Evolutionary conservation across 352 stramenopile species (phyloP).

Genomic region (Poterioochromonas sp.): DNA sequence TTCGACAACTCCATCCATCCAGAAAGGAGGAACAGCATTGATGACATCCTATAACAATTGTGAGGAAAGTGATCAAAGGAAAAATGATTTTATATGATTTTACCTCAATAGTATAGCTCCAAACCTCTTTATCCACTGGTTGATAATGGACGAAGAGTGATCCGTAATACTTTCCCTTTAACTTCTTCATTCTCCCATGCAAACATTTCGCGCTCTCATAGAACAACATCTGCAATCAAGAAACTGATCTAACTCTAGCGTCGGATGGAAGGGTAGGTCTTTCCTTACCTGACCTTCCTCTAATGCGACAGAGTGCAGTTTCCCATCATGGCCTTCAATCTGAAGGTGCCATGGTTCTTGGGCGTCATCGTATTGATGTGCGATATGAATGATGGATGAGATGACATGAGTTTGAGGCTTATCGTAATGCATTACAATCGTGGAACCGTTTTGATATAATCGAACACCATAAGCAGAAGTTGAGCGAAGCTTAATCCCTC

Average conservation of each 20-base stretch:
- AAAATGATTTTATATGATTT: neutral
- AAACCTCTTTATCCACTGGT: slow-evolving; percentile 9
- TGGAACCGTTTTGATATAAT: slow-evolving; percentile 32
- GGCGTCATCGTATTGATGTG: slow-evolving; percentile 34
- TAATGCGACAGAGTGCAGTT: slow-evolving; percentile 25
- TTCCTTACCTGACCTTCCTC: slow-evolving; percentile 26
- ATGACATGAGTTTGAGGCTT: slow-evolving; percentile 38
- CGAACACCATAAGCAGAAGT: slow-evolving; percentile 38
- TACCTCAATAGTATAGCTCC: slow-evolving; percentile 21
- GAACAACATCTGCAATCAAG: slow-evolving; percentile 27
- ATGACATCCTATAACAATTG: slow-evolving; percentile 29
- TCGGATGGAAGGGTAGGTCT: neutral
- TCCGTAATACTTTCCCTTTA: slow-evolving; percentile 37
- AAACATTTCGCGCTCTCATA: slow-evolving; percentile 39
- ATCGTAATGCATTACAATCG: slow-evolving; percentile 37
- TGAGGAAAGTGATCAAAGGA: neutral
- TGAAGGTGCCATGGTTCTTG: slow-evolving; percentile 37
- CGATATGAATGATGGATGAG: slow-evolving; percentile 38
- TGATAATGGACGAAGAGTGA: slow-evolving; percentile 40
- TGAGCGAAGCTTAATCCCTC: neutral
- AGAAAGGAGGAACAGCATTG: slow-evolving; percentile 2
- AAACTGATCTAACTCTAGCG: neutral
- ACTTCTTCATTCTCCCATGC: slow-evolving; percentile 17
- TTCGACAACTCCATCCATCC: slow-evolving; percentile 6
- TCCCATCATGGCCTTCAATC: slow-evolving; percentile 39